These are phyloP conservation scores for Xylariaceae sp. DNA, from an alignment of 2,329 filamentous ascomycete genomes.

Conservation along the genomic window DNA sequence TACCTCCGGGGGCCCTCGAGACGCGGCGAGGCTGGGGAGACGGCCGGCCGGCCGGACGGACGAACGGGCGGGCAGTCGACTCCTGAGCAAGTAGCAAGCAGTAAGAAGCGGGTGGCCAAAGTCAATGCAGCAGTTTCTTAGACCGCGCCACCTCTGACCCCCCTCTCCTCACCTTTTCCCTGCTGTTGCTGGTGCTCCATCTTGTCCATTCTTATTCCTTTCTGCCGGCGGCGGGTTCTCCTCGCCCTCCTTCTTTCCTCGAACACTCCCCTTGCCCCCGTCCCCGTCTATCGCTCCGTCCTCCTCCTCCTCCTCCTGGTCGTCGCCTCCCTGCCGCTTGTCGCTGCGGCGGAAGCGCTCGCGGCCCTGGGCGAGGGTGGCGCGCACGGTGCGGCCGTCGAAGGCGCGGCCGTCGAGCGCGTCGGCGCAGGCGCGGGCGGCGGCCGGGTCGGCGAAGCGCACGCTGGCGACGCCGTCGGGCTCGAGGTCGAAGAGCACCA, in stretches of 20 bases:
- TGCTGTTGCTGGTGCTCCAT: too few species aligned
- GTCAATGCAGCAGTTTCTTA: too few species aligned
- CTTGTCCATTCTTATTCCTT: too few species aligned
- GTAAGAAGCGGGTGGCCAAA: too few species aligned
- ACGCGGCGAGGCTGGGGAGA: too few species aligned
- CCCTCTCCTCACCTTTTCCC: too few species aligned
- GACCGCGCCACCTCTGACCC: too few species aligned
- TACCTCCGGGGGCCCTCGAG: too few species aligned
- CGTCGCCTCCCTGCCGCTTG: slow-evolving; percentile 33
- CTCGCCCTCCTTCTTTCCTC: background rate
- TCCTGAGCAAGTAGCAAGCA: too few species aligned
- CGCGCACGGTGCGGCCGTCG: slow-evolving; percentile 62
- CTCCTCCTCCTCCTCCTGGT: slow-evolving; percentile 15
- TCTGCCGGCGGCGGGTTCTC: background rate
- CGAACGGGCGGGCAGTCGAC: too few species aligned
- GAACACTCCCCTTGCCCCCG: background rate
- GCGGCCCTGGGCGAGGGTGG: slow-evolving; percentile 61
- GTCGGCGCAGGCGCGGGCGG: slow-evolving; percentile 64
- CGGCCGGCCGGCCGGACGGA: too few species aligned
- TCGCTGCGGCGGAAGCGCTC: slow-evolving; percentile 68
- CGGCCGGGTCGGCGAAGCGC: slow-evolving; percentile 64
- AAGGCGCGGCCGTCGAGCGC: slow-evolving; percentile 77
- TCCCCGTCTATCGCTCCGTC: slow-evolving; percentile 4
- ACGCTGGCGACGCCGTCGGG: slow-evolving; percentile 77
- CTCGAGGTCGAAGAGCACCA: slow-evolving; percentile 84